Base-by-base conservation (phyloP, 2,329 filamentous ascomycete genomes). In the Alternaria metachromatica region DNA sequence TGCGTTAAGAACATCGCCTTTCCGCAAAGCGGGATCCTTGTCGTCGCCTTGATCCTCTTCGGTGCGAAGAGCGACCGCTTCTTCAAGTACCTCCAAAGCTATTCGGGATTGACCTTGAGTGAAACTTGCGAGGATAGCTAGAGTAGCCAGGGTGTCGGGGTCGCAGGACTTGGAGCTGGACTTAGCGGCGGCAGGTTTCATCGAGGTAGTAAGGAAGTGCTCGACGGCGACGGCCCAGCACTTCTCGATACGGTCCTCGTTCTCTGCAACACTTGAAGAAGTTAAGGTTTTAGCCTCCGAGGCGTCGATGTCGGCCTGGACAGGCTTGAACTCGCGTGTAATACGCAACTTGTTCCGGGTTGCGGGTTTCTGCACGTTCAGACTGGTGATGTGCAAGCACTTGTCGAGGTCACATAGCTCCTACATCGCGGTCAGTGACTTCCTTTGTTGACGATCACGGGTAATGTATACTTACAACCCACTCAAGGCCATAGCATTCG, bases 321-420 rank as follows among this genome's bases (percentile, higher is more conserved):
- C 60, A 3, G 45, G 28, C 18, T 43, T 25, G 25, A 58, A 69
- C 2, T 48, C 23, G 7, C 65, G 62, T 0, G 67, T 66, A 46
- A 67, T 66, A 5, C 67, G 56, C 2, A 69, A 18, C 20, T 50
- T 62, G 18, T 69, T 69, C 3, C 67, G 46, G 2, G 41, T 55
- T 3, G 25, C 18, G 0, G 67, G 65, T 20, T 67, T 66, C n/a
- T 13, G 15, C n/a, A 44, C 30, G 4, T 48, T 55, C 5, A 69
- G 44, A 7, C 58, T 64, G 41, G 11, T n/a, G 6, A 69, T 58
- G n/a, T 69, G 67, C 0, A 57, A 44, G 30, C 58, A 57, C 28
- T 64, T 69, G 18, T 69, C 67, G 20, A 23, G 43, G 11, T 69
- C 67, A 12, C 58, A 57, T 5, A 66, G 53, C 7, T 60, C 57